phyloP scores from a whole-genome alignment of 371 early-diverging fungal genomes.

The Saksenaea oblongispora region DNA sequence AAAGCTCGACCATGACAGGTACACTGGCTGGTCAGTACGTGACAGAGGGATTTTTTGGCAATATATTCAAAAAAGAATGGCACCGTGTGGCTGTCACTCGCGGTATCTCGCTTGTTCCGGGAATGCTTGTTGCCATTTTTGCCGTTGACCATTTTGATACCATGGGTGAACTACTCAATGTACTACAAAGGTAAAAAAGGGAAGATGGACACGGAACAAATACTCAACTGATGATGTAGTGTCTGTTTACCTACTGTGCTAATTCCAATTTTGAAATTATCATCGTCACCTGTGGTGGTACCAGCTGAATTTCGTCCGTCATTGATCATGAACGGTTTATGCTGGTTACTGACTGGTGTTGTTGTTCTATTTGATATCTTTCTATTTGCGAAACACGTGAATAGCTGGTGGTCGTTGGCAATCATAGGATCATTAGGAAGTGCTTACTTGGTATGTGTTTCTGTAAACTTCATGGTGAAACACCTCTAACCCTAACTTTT shows the following conservation, averaged over 20 bases:
- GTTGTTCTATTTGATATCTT: conserved; percentile 53
- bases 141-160: conserved; percentile 65
- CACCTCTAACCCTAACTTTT: background rate
- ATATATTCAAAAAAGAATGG: conserved; percentile 67
- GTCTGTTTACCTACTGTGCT: conserved; percentile 73
- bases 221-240: conserved; percentile 18
- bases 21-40: conserved; percentile 79
- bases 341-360: conserved; percentile 35
- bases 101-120: conserved; percentile 66
- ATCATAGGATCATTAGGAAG: conserved; percentile 12
- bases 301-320: conserved; percentile 49
- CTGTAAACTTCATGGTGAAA: background rate
- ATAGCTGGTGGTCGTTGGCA: conserved; percentile 9
- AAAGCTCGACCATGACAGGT: conserved; percentile 76
- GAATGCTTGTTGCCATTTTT: conserved; percentile 64
- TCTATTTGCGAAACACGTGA: conserved; percentile 43
- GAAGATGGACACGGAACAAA: background rate
- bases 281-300: conserved; percentile 41
- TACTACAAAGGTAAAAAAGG: conserved; percentile 48
- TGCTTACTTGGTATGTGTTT: background rate
- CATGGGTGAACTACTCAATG: conserved; percentile 70
- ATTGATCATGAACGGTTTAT: conserved; percentile 19
- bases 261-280: conserved; percentile 69
- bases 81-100: conserved; percentile 67
- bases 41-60: conserved; percentile 69